Conservation (phyloP, 1,284 basidiomycete genomes). For the Thecaphora thlaspeos region DNA sequence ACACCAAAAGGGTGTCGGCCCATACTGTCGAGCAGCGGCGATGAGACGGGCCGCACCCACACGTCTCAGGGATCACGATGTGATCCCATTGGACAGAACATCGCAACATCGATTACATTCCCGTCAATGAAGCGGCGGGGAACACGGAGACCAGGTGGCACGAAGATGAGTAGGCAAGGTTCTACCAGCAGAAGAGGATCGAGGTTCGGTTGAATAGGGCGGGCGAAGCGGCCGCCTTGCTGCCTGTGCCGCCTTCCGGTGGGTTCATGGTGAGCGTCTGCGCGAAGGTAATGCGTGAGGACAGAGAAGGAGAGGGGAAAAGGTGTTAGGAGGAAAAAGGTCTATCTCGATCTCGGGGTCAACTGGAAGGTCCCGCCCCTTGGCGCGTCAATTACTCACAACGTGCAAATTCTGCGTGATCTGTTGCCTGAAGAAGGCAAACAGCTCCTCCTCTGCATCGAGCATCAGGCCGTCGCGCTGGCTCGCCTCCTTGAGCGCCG, state of each 20-base stretch:
- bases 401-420: constrained; percentile 53
- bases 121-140: too few species aligned
- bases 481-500: constrained; percentile 96
- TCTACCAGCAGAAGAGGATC: constrained; percentile 49
- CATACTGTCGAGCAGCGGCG: too few species aligned
- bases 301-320: background rate
- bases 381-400: too few species aligned
- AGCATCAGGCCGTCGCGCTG: constrained; percentile 96
- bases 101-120: too few species aligned
- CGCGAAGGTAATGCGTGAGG: background rate
- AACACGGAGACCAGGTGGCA: too few species aligned
- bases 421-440: constrained; percentile 45
- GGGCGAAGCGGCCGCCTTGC: constrained; percentile 92
- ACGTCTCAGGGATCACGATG: too few species aligned
- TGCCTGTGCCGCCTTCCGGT: constrained; percentile 89
- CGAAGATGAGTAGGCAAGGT: too few species aligned
- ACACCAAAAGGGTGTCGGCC: too few species aligned
- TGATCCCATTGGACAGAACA: too few species aligned
- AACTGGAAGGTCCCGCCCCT: too few species aligned
- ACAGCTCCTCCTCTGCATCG: constrained; percentile 77
- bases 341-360: too few species aligned
- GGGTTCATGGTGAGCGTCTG: constrained; percentile 95
- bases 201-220: constrained; percentile 50
- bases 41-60: too few species aligned
- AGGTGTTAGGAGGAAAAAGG: background rate